A percentile compares a stretch with the other conserved stretches of the same genome.
phyloP scores from a whole-genome alignment of 345 rosid species.

The Hirschfeldia incana region DNA sequence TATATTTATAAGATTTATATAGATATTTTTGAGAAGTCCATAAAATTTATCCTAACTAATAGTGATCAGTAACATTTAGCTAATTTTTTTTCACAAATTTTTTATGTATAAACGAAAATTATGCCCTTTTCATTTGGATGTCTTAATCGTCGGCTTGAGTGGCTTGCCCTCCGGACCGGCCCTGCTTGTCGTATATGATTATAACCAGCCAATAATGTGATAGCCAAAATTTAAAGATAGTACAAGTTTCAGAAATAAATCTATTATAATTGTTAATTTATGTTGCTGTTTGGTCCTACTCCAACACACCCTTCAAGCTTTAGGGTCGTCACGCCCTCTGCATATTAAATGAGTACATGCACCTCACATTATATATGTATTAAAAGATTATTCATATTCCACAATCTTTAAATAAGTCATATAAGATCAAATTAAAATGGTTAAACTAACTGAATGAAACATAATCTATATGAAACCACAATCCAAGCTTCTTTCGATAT shows the following conservation, averaged over 20 bases:
- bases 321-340: conserved; percentile 27
- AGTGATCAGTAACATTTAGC: too few species aligned
- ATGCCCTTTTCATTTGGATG: too few species aligned
- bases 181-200: conserved; percentile 30
- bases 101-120: too few species aligned
- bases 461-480: neutral
- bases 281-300: conserved; percentile 37
- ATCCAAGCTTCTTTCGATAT: neutral
- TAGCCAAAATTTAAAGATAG: conserved; percentile 10
- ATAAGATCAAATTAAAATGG: neutral
- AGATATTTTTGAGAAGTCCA: too few species aligned
- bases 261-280: neutral
- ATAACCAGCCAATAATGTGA: conserved; percentile 38
- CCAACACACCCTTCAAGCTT: conserved; percentile 24
- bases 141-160: too few species aligned
- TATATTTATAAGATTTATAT: too few species aligned
- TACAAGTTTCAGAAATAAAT: neutral
- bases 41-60: too few species aligned
- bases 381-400: too few species aligned
- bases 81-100: too few species aligned
- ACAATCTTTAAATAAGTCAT: too few species aligned
- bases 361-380: neutral
- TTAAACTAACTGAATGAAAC: neutral
- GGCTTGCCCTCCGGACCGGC: too few species aligned
- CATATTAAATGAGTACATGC: conserved; percentile 18